Evolutionary conservation across 2,329 filamentous ascomycete species (phyloP), one percentile per base, ranked within the genome.

Genomic region (Albophoma yamanashiensis): DNA sequence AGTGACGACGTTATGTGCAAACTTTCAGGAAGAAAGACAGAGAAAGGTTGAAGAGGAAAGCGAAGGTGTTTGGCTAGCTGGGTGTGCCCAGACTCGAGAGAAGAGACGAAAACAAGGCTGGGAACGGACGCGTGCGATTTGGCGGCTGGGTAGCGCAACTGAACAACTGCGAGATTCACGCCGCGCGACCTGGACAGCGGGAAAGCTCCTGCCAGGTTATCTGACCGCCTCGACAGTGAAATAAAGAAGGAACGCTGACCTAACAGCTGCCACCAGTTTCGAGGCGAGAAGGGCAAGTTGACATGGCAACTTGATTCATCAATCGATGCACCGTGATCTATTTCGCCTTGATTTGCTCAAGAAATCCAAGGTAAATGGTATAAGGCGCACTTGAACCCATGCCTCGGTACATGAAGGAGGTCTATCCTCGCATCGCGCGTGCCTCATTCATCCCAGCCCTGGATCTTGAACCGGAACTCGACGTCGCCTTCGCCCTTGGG

Each of bases 381-480:
- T 52, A n/a, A n/a, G n/a, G n/a, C n/a, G n/a, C n/a, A n/a, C 27
- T 31, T 31, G 3, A 11, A n/a, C 20, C 31, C 9, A n/a, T 20
- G 2, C 9, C 36, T n/a, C 8, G 14, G 22, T 56, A 42, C 53
- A 52, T n/a, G 7, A 47, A n/a, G 11, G 8, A n/a, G 2, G 20
- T 20, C 47, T 34, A 52, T 17, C 14, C 22, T 17, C 15, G 25
- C 45, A 31, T 50, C 7, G 15, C 45, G 17, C 7, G 14, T 4
- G 9, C 45, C 27, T 60, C 58, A 61, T 8, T 59, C 70, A 1
- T 79, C 73, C 80, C 80, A 82, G 0, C 77, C 81, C 9, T 84
- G 78, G 62, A 88, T 80, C 61, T 75, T 73, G 66, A 86, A 88
- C 52, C 73, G 75, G 65, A 84, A 81, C 34, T 76, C 77, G 62